Evolutionary conservation across 2,329 filamentous ascomycete genomes (phyloP).

Genomic region (Paracoccidioides lutzii): DNA sequence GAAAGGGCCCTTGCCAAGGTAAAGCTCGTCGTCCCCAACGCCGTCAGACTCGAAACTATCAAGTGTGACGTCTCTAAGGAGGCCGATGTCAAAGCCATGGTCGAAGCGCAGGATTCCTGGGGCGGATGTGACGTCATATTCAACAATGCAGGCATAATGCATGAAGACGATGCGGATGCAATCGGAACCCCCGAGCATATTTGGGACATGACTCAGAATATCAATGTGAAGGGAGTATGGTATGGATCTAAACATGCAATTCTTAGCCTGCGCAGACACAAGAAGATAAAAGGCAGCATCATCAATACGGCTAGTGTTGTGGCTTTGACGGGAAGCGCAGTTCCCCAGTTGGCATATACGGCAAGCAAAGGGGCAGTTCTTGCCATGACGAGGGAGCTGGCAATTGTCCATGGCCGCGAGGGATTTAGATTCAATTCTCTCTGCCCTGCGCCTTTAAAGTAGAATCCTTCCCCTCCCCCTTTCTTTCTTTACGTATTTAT

Average conservation of each 20-base stretch:
- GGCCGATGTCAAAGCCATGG: conserved; percentile 57
- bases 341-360: conserved; percentile 83
- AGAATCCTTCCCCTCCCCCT: conserved; percentile 9
- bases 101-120: conserved; percentile 66
- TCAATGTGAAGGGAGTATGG: conserved; percentile 99
- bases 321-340: conserved; percentile 72
- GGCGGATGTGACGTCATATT: conserved; percentile 85
- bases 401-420: conserved; percentile 83
- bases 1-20: conserved; percentile 65
- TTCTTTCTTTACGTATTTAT: background rate
- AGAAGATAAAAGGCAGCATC: conserved; percentile 66
- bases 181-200: conserved; percentile 76
- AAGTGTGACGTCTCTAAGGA: conserved; percentile 79
- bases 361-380: conserved; percentile 87
- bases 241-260: conserved; percentile 88
- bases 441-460: conserved; percentile 81
- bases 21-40: conserved; percentile 54
- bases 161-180: conserved; percentile 66
- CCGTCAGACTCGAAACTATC: conserved; percentile 47
- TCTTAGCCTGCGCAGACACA: conserved; percentile 62
- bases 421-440: conserved; percentile 81
- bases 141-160: conserved; percentile 98
- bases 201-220: conserved; percentile 86
- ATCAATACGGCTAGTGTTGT: conserved; percentile 91
- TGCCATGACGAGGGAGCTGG: conserved; percentile 77